phyloP scores from a whole-genome alignment of 768 basidiomycete species.

The Hygrophorus russula region DNA sequence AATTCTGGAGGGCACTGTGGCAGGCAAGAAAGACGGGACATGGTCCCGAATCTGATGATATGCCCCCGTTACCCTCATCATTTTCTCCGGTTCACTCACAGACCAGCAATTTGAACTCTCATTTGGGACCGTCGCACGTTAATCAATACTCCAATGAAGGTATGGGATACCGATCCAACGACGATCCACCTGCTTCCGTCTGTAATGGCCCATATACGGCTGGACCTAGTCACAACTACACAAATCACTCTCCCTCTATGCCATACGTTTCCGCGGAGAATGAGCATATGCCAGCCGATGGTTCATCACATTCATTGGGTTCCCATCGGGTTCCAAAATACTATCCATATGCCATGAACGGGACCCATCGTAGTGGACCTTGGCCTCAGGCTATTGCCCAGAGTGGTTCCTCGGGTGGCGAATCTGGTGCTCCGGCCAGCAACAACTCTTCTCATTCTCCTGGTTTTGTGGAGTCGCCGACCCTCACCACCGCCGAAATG shows the following conservation, averaged over 20 bases:
- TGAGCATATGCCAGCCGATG: slow-evolving; percentile 18
- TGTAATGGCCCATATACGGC: slow-evolving; percentile 35
- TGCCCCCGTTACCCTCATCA: slow-evolving; percentile 36
- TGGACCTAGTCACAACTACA: slow-evolving; percentile 25
- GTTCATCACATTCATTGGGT: slow-evolving; percentile 17
- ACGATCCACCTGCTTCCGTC: slow-evolving; percentile 26
- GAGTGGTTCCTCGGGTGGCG: slow-evolving; percentile 26
- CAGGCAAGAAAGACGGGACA: slow-evolving; percentile 50
- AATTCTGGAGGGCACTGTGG: slow-evolving; percentile 60
- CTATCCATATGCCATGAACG: slow-evolving; percentile 30
- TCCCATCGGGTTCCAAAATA: slow-evolving; percentile 41
- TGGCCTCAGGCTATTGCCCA: slow-evolving; percentile 26
- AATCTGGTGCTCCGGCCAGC: slow-evolving; percentile 28
- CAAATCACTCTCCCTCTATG: slow-evolving; percentile 37
- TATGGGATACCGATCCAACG: slow-evolving; percentile 38
- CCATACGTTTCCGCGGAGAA: slow-evolving; percentile 18
- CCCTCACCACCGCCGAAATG: slow-evolving; percentile 32
- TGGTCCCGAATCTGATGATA: slow-evolving; percentile 39
- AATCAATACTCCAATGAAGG: slow-evolving; percentile 24
- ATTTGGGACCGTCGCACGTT: slow-evolving; percentile 21
- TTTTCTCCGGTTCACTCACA: slow-evolving; percentile 24
- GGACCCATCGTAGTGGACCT: slow-evolving; percentile 24
- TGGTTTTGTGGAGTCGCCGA: slow-evolving; percentile 47
- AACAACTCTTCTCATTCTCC: slow-evolving; percentile 38
- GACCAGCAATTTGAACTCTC: slow-evolving; percentile 19